phyloP scores from a whole-genome alignment of 129 eudicot species.

The Calendula officinalis region DNA sequence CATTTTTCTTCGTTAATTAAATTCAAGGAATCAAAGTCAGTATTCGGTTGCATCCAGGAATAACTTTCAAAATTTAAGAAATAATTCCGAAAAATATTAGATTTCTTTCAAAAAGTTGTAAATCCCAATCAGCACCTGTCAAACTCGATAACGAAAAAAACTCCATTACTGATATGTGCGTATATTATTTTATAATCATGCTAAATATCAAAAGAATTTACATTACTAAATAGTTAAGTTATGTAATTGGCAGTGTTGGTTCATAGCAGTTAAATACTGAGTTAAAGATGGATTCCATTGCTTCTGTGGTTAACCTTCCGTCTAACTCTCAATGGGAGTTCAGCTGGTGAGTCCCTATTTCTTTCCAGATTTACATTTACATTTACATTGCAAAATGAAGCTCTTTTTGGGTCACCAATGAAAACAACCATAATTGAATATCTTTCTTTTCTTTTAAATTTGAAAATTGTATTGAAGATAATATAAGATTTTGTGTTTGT shows the following conservation, averaged over 20 bases:
- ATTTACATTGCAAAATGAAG: no score
- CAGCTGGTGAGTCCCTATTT: slow-evolving; percentile 46
- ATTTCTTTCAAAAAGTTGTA: neutral
- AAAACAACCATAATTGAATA: neutral
- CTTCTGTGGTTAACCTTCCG: neutral
- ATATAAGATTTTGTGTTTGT: neutral
- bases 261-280: neutral
- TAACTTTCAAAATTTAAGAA: neutral
- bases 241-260: slow-evolving; percentile 10
- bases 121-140: neutral
- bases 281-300: slow-evolving; percentile 5
- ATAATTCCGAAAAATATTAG: no score
- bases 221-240: neutral
- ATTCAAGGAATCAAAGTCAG: no score
- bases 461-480: neutral
- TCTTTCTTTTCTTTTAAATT: neutral
- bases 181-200: neutral
- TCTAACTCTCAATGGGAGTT: slow-evolving; percentile 48
- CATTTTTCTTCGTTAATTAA: neutral
- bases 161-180: slow-evolving; percentile 1
- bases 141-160: neutral
- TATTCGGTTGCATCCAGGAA: neutral
- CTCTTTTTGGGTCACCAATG: no score
- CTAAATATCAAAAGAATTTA: neutral
- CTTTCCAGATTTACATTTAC: neutral